Base-by-base conservation (phyloP, 192 early-diverging fungal species). In the Pilobolus umbonatus region DNA sequence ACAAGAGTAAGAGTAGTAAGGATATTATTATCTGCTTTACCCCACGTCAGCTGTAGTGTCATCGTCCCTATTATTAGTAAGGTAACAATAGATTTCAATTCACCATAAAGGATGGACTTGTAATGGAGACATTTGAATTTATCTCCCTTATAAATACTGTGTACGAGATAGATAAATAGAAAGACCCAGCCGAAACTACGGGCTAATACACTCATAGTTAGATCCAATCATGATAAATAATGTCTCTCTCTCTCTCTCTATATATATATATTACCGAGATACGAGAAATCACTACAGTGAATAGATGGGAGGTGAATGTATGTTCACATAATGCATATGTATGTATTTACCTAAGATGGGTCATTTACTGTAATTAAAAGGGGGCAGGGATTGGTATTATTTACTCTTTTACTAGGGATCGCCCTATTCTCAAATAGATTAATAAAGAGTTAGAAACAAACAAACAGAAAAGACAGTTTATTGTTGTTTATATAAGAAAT, bases 41-140 rank as follows among this genome's bases (percentile, higher is more conserved):
- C 67, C 42, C 61, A 69, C 30, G 51, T 51, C 12, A 50, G 24
- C 32, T 69, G 67, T 38, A 35, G 32, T 40, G 46, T 35, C 50
- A 69, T 62, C 56, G 49, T 51, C 58, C 57, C 31, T 40, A 69
- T 56, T 29, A 69, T 42, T 28, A 69, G 40, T 30, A 69, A n/a
- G 5, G 67, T 69, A 34, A 69, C 55, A 25, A 69, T 52, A 24
- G 61, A 57, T 28, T 69, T 69, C 4, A 69, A 38, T 40, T 69
- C 67, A 1, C 67, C 67, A 29, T 38, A n/a, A 31, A 49, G 4
- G 1, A 69, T 36, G 5, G 44, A 24, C 11, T 52, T 47, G 17
- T 46, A 56, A 19, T 50, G 31, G 15, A 69, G 30, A 19, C 67
- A 69, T 57, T 14, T 50, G 30, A 65, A 65, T n/a, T 30, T 35